phyloP scores from a whole-genome alignment of 805 yeast genomes.

The Myxozyma mucilagina region DNA sequence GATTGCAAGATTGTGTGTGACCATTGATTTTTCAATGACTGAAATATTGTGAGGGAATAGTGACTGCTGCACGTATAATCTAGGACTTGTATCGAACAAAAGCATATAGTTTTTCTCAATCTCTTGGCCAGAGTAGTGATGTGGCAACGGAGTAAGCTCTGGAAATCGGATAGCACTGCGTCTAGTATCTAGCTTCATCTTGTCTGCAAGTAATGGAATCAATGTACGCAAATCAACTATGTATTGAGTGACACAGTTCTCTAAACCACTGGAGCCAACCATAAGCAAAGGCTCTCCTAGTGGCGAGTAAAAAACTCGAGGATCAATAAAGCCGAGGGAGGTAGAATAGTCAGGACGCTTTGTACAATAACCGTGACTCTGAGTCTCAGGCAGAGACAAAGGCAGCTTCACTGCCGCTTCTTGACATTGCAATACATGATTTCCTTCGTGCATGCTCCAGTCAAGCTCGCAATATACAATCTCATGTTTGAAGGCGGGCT shows the following conservation, averaged over 20 bases:
- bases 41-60: slow-evolving; percentile 11
- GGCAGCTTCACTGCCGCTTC: slow-evolving; percentile 1
- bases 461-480: slow-evolving; percentile 24
- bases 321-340: slow-evolving; percentile 19
- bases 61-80: slow-evolving; percentile 20
- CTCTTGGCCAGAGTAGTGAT: not conserved
- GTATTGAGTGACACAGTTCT: slow-evolving; percentile 20
- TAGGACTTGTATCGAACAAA: slow-evolving; percentile 11
- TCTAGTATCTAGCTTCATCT: slow-evolving; percentile 4
- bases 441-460: slow-evolving; percentile 14
- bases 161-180: slow-evolving; percentile 15
- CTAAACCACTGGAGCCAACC: slow-evolving; percentile 10
- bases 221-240: slow-evolving; percentile 24
- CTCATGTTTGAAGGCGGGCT: slow-evolving; percentile 2
- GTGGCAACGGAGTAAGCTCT: slow-evolving; percentile 9
- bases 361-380: slow-evolving; percentile 15
- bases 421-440: slow-evolving; percentile 13
- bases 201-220: slow-evolving; percentile 19
- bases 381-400: not conserved
- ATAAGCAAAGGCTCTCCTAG: slow-evolving; percentile 27
- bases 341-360: not conserved
- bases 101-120: slow-evolving; percentile 21
- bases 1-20: not conserved
- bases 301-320: slow-evolving; percentile 27
- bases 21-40: not conserved